Evolutionary conservation across 495 filamentous ascomycete species (phyloP).

Genomic region (Neurospora hispaniola): DNA sequence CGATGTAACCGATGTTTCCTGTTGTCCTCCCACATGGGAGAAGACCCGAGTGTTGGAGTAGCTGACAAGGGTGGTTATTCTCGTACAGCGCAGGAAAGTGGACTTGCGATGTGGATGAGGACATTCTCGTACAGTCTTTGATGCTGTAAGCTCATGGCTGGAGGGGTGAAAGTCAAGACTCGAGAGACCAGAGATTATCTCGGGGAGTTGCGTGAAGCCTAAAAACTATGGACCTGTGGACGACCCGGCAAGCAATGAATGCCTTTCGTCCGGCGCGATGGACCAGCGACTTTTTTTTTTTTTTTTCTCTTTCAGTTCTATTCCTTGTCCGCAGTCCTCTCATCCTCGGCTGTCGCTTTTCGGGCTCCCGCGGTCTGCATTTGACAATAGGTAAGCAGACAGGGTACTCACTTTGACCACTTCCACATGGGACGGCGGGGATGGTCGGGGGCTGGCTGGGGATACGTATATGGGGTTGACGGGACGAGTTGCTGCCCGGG

Average conservation of each 20-base stretch:
- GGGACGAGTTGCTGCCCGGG: background rate
- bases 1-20: background rate
- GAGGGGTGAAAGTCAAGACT: background rate
- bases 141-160: background rate
- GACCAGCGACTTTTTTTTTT: background rate
- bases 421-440: background rate
- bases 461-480: background rate
- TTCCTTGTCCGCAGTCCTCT: background rate
- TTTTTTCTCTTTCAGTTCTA: background rate
- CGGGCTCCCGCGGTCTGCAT: background rate
- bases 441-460: background rate
- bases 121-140: background rate
- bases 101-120: background rate
- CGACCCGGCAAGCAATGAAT: background rate
- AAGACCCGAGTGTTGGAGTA: background rate
- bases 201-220: background rate
- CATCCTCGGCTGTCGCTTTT: background rate
- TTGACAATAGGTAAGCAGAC: background rate
- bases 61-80: background rate
- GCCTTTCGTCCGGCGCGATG: background rate
- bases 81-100: background rate
- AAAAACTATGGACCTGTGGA: background rate
- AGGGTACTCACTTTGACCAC: background rate
- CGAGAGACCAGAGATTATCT: background rate
- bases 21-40: background rate